A percentile compares a stretch with the other conserved stretches of the same genome.
Conservation (phyloP, 2,329 filamentous ascomycete genomes). For the Colletotrichum lupini region DNA sequence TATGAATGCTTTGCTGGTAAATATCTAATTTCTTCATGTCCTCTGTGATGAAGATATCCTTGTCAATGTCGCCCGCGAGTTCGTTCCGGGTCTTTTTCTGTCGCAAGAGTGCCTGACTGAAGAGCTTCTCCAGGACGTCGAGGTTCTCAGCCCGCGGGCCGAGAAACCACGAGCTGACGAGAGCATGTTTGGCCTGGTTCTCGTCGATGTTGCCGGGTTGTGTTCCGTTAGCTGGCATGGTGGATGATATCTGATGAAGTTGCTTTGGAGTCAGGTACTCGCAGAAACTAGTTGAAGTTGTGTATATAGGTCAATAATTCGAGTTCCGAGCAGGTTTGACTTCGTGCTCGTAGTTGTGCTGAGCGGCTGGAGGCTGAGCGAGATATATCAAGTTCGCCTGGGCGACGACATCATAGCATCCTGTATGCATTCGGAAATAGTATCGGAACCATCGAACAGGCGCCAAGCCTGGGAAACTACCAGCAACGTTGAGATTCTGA, state of each 20-base stretch:
- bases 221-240: neutral
- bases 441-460: neutral
- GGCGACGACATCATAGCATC: neutral
- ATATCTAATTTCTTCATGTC: conserved; percentile 47
- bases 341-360: neutral
- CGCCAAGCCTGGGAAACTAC: neutral
- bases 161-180: conserved; percentile 54
- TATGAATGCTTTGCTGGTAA: neutral
- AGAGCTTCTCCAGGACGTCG: conserved; percentile 51
- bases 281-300: neutral
- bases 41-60: neutral
- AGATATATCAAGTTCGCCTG: neutral
- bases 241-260: neutral
- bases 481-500: neutral
- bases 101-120: neutral
- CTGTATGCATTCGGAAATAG: neutral
- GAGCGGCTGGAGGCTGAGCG: neutral
- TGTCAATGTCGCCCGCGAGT: neutral
- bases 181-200: neutral
- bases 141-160: conserved; percentile 55
- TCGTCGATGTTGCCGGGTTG: neutral
- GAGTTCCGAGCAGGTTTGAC: neutral
- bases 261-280: neutral
- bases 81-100: neutral
- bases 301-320: neutral